Base-by-base conservation (phyloP, 371 early-diverging fungal species). In the Mortierella sp. region DNA sequence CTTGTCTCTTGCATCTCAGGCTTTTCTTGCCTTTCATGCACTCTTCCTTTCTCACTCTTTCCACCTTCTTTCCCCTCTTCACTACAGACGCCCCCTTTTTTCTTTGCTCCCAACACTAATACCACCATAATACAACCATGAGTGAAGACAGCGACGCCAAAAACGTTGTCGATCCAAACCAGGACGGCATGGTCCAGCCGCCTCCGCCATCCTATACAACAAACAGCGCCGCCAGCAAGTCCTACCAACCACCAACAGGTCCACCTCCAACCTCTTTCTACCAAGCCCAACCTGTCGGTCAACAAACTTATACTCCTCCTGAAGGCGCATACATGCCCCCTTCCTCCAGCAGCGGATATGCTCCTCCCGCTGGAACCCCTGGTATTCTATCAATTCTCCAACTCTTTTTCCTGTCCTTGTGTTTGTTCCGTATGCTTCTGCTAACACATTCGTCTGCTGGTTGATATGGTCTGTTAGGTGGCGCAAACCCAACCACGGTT, bases 211-310 rank as follows among this genome's bases (percentile, higher is more conserved):
- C 77, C 63, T 48, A 43, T 60, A 24, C 58, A 5, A 38, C 68
- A 0, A 68, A 32, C 68, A 51, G 27, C 27, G 38, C 44, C 27
- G 6, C 68, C 46, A 38, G 35, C 41, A 14, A n/a, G 14, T 43
- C 46, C 63, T 49, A 18, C n/a, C 75, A 65, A 24, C 70, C 75
- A 4, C 27, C 68, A 8, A 11, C 18, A 7, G 68, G 68, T 0
- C 24, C 18, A 3, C 68, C 68, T 10, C 11, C 68, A 68, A 68
- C 46, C 10, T 3, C 71, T 14, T 46, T 43, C n/a, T 77, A 77
- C 72, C 77, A 77, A 48, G 77, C 77, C 18, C 77, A 77, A 44
- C 77, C 77, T n/a, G 7, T 56, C 11, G 41, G 68, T 41, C 68
- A 68, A 24, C 77, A 71, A 32, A 27, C 43, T 2, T 70, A 70